Evolutionary conservation across 495 filamentous ascomycete species (phyloP).

Genomic region (Aspergillus campestris): DNA sequence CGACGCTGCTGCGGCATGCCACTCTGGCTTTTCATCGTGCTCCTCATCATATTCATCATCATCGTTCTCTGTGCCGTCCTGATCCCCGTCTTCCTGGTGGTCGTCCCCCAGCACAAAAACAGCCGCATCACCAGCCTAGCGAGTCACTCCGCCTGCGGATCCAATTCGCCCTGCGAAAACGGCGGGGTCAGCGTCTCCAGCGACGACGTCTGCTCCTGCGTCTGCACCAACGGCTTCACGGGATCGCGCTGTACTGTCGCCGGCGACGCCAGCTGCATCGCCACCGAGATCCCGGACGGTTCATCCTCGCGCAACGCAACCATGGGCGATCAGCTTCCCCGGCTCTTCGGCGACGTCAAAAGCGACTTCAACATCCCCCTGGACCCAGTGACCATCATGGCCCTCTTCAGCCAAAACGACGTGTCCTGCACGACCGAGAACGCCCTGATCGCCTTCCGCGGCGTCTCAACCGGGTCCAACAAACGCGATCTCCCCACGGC

Average conservation of each 20-base stretch:
- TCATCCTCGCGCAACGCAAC: conserved; percentile 57
- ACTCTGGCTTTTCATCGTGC: conserved; percentile 64
- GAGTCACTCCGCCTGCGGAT: conserved; percentile 40
- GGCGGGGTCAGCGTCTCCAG: conserved; percentile 67
- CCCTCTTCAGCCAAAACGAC: conserved; percentile 63
- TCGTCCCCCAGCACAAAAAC: conserved; percentile 50
- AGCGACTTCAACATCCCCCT: conserved; percentile 70
- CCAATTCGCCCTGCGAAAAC: conserved; percentile 57
- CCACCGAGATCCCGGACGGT: conserved; percentile 47
- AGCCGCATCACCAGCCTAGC: neutral
- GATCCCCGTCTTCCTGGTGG: conserved; percentile 77
- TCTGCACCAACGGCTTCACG: conserved; percentile 80
- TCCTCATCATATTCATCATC: conserved; percentile 59
- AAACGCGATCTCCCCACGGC: conserved; percentile 14
- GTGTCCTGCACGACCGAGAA: conserved; percentile 78
- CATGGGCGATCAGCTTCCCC: conserved; percentile 67
- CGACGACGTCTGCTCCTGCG: conserved; percentile 64
- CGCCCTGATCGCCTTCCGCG: conserved; percentile 73
- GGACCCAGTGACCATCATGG: conserved; percentile 54
- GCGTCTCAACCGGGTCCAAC: conserved; percentile 23
- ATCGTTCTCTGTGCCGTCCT: conserved; percentile 81
- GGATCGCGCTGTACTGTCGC: conserved; percentile 61
- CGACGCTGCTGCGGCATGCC: conserved; percentile 74
- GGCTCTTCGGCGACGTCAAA: conserved; percentile 55
- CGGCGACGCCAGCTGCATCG: conserved; percentile 62